These are phyloP conservation scores for Fusarium sp. DNA, from an alignment of 2,329 filamentous ascomycete species.

Conservation along the genomic window DNA sequence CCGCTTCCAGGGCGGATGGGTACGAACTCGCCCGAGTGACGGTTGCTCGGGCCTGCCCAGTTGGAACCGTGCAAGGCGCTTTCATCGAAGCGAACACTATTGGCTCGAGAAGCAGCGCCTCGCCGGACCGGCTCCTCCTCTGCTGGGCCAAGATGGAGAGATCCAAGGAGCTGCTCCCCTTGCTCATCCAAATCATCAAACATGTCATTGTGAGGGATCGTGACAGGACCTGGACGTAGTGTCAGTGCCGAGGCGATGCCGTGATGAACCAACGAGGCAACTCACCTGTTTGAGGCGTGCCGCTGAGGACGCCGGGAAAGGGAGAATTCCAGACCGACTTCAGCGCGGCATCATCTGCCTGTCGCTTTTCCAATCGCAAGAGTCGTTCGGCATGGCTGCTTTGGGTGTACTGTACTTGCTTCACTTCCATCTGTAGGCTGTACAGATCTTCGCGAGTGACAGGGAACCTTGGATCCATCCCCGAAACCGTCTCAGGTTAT, in stretches of 20 bases:
- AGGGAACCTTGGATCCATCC: constrained; percentile 74
- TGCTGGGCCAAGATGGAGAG: constrained; percentile 81
- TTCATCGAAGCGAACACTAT: constrained; percentile 97
- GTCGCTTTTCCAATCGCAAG: constrained; percentile 72
- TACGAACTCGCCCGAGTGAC: constrained; percentile 85
- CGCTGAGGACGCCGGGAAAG: constrained; percentile 86
- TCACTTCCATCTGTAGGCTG: constrained; percentile 77
- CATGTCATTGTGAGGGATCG: constrained; percentile 82
- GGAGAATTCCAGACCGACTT: constrained; percentile 96
- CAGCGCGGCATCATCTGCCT: constrained; percentile 74
- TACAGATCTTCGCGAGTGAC: constrained; percentile 74
- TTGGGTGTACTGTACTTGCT: constrained; percentile 74
- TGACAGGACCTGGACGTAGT: constrained; percentile 74
- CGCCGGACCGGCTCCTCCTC: constrained; percentile 89
- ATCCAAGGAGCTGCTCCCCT: constrained; percentile 81
- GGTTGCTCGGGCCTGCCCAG: constrained; percentile 81
- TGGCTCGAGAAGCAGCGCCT: constrained; percentile 90
- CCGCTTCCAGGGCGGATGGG: constrained; percentile 83
- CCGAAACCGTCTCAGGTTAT: constrained; percentile 42
- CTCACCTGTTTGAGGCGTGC: constrained; percentile 89
- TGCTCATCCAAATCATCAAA: constrained; percentile 94
- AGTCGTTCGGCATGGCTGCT: constrained; percentile 72
- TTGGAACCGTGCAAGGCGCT: constrained; percentile 89
- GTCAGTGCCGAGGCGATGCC: constrained; percentile 27
- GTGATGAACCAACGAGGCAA: constrained; percentile 11